A percentile compares a stretch with the other conserved stretches of the same genome.
These are phyloP conservation scores for Marasmius sp. DNA, from an alignment of 1,284 basidiomycete genomes.

Conservation along the genomic window DNA sequence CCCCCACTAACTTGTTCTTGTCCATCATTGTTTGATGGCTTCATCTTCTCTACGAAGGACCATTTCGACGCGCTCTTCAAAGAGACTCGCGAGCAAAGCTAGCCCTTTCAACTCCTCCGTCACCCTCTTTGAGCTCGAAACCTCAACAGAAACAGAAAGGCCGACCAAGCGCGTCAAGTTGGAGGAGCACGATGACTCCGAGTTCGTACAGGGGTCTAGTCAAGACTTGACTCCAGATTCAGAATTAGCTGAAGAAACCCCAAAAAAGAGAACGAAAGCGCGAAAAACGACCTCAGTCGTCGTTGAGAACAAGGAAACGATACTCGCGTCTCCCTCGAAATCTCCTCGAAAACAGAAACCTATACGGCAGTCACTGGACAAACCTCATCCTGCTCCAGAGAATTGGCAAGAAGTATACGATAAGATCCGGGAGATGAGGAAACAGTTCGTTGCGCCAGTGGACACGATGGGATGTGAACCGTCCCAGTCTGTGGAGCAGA, in stretches of 20 bases:
- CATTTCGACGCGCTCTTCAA: slow-evolving; percentile 7
- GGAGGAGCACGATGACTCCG: slow-evolving; percentile 22
- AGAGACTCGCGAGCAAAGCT: slow-evolving; percentile 32
- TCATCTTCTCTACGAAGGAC: neutral
- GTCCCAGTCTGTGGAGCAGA: slow-evolving; percentile 59
- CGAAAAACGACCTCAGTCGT: slow-evolving; percentile 23
- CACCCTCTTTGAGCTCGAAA: slow-evolving; percentile 39
- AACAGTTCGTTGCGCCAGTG: slow-evolving; percentile 76
- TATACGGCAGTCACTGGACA: slow-evolving; percentile 55
- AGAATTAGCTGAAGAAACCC: slow-evolving; percentile 1
- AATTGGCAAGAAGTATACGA: slow-evolving; percentile 78
- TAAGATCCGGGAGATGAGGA: slow-evolving; percentile 78
- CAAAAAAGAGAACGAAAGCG: slow-evolving; percentile 14
- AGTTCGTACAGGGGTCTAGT: slow-evolving; percentile 21
- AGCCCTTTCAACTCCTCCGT: slow-evolving; percentile 45
- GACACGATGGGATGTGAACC: slow-evolving; percentile 89
- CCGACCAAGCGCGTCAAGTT: slow-evolving; percentile 34
- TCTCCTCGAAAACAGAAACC: slow-evolving; percentile 41
- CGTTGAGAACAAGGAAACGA: slow-evolving; percentile 11
- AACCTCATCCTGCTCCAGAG: slow-evolving; percentile 73
- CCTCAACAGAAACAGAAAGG: slow-evolving; percentile 17
- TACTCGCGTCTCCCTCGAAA: neutral
- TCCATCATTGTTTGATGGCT: no score
- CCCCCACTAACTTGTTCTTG: no score
- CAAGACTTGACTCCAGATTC: neutral